Base-by-base conservation (phyloP, 1,284 basidiomycete species). In the Coniophora puteana region DNA sequence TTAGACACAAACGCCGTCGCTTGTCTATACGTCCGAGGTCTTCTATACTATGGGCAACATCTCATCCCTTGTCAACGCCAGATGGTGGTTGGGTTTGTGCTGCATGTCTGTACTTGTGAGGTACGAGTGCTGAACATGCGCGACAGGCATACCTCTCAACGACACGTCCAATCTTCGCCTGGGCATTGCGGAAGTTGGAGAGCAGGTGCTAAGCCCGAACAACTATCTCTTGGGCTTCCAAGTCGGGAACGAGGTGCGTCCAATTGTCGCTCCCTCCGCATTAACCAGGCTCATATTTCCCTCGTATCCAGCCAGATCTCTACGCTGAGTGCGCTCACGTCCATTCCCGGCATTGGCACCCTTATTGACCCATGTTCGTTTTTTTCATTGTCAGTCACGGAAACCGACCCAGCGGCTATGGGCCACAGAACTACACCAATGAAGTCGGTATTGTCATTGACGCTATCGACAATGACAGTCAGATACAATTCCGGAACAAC, bases 81-180 rank as follows among this genome's bases (percentile, higher is more conserved):
- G 68, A 32, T 76, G 74, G 74, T 75, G 62, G 51, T 69, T 76
- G 20, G 66, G 65, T 60, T n/a, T n/a, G n/a, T n/a, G n/a, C n/a
- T n/a, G n/a, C n/a, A 28, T 16, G 55, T 37, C 10, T n/a, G 20
- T 29, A 2, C 16, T 10, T 24, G 20, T 16, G 10, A 17, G 11
- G 16, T 12, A 13, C 30, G 10, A 3, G 13, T 8, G 3, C n/a
- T 31, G n/a, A 46, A 20, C 17, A 20, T 12, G n/a, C 6, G 8
- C 16, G 6, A 4, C 34, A 65, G 63, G 72, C 28, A 52, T 76
- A 11, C 66, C 72, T 0, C 72, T 75, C 61, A 75, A 74, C 51
- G 63, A 72, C 43, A 66, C 68, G 4, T 57, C 62, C 3, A 69
- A 76, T 40, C 59, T 70, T 16, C 62, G 56, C 3, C 55, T 73